phyloP scores from a whole-genome alignment of 495 filamentous ascomycete genomes.

The Aeminium ludgeri region DNA sequence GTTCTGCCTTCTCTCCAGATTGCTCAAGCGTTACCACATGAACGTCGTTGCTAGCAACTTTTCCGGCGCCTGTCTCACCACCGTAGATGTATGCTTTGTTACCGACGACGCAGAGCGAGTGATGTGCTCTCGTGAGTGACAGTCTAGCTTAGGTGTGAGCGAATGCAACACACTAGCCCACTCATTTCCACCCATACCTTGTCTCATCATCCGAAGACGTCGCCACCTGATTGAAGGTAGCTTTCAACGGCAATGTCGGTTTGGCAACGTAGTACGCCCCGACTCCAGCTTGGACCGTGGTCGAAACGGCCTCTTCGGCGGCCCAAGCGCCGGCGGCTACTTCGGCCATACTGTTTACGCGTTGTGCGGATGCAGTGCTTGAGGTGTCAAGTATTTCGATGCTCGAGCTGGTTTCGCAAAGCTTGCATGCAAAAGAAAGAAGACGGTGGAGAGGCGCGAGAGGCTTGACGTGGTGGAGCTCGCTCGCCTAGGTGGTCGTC shows the following conservation, averaged over 20 bases:
- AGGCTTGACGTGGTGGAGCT: too few species aligned
- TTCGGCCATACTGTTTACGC: slow-evolving; percentile 10
- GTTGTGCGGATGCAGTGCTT: too few species aligned
- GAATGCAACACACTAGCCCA: too few species aligned
- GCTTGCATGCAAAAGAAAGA: too few species aligned
- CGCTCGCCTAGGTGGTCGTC: too few species aligned
- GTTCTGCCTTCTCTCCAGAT: slow-evolving; percentile 13
- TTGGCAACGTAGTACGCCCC: slow-evolving; percentile 13
- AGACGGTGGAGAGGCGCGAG: too few species aligned
- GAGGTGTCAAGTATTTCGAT: too few species aligned
- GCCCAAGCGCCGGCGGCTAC: slow-evolving; percentile 9
- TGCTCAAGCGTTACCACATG: slow-evolving; percentile 30
- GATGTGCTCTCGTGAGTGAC: slow-evolving; percentile 30
- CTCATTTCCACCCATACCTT: slow-evolving; percentile 1
- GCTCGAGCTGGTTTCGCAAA: too few species aligned
- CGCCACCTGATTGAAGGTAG: slow-evolving; percentile 13
- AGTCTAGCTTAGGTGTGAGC: slow-evolving; percentile 3
- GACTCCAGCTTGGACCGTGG: slow-evolving; percentile 10
- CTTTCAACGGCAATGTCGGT: slow-evolving; percentile 17
- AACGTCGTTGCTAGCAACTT: slow-evolving; percentile 30
- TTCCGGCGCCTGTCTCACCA: slow-evolving; percentile 24
- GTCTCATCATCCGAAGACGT: slow-evolving; percentile 11
- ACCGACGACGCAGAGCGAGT: slow-evolving; percentile 31
- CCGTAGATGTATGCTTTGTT: slow-evolving; percentile 38
- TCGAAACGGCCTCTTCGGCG: slow-evolving; percentile 12